Conservation (phyloP, 208 protist genomes). For the Acanthamoeba healyi region DNA sequence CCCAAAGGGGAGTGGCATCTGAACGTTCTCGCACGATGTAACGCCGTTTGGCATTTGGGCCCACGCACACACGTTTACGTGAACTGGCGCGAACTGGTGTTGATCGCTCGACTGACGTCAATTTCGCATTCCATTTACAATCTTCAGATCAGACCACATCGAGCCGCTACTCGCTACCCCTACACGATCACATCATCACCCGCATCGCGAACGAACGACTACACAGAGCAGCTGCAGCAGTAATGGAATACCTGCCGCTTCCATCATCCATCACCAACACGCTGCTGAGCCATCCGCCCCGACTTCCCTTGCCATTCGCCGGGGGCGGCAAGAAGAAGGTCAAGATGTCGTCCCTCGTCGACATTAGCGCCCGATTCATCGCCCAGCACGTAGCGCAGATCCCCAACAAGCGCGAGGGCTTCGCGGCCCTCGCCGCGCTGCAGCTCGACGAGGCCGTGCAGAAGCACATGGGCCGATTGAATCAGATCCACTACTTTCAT, state of each 20-base stretch:
- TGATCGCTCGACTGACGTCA: background rate
- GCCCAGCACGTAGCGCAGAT: background rate
- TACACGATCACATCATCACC: too few relatives aligned
- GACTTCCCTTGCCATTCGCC: background rate
- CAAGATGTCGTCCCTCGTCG: background rate
- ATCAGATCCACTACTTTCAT: constrained; percentile 33
- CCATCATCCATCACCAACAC: background rate
- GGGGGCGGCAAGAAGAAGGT: too few relatives aligned
- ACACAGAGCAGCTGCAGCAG: too few relatives aligned
- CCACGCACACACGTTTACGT: too few relatives aligned
- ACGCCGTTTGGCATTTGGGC: too few relatives aligned
- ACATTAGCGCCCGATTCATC: background rate
- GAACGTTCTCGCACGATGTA: too few relatives aligned
- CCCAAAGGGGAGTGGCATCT: too few relatives aligned
- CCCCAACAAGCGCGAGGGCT: background rate
- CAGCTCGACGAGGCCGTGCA: background rate
- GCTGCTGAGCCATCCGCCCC: background rate
- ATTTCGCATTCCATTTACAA: constrained; percentile 27
- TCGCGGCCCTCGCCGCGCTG: background rate
- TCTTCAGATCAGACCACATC: background rate
- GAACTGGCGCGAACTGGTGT: too few relatives aligned
- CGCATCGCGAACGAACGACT: background rate
- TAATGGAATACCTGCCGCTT: background rate
- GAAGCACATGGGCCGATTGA: background rate
- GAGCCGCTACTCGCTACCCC: too few relatives aligned